phyloP scores from a whole-genome alignment of 352 stramenopile genomes.

The Phytopythium sindhum region DNA sequence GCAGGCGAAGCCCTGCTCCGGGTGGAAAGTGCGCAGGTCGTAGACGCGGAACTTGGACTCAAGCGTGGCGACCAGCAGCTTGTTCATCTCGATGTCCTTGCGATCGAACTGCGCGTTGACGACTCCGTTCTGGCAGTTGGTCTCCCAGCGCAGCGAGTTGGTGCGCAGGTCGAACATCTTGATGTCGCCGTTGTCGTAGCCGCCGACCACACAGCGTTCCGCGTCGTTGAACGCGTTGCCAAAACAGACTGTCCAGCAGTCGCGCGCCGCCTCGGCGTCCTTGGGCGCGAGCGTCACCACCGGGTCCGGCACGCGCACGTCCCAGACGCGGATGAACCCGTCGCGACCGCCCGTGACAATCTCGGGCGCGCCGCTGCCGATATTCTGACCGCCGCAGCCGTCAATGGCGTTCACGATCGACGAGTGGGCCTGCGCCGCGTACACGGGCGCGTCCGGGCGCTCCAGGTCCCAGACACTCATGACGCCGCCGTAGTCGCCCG shows the following conservation, averaged over 20 bases:
- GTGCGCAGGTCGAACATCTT: slow-evolving; percentile 96
- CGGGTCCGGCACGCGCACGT: slow-evolving; percentile 87
- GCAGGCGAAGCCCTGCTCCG: slow-evolving; percentile 90
- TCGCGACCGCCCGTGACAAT: slow-evolving; percentile 93
- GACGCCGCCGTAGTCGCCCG: slow-evolving; percentile 72
- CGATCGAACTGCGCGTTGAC: slow-evolving; percentile 95
- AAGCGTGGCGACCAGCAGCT: slow-evolving; percentile 93
- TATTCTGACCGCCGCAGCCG: slow-evolving; percentile 89
- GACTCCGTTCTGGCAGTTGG: slow-evolving; percentile 96
- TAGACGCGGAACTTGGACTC: slow-evolving; percentile 96
- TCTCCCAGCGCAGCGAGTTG: slow-evolving; percentile 93
- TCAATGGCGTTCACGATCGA: slow-evolving; percentile 96
- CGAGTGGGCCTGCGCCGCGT: slow-evolving; percentile 88
- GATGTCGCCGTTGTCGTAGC: slow-evolving; percentile 97
- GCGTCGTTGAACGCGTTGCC: slow-evolving; percentile 94
- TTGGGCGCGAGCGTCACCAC: slow-evolving; percentile 92
- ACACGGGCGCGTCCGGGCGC: slow-evolving; percentile 72
- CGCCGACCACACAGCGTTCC: slow-evolving; percentile 91
- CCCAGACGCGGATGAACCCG: slow-evolving; percentile 95
- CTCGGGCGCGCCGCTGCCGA: slow-evolving; percentile 91
- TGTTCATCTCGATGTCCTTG: slow-evolving; percentile 98
- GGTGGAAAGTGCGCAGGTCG: slow-evolving; percentile 92
- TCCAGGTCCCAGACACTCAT: slow-evolving; percentile 88
- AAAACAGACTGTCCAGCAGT: slow-evolving; percentile 96
- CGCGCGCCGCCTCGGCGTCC: slow-evolving; percentile 69